Evolutionary conservation across 495 filamentous ascomycete species (phyloP).

Genomic region (Xylaria intraflava): DNA sequence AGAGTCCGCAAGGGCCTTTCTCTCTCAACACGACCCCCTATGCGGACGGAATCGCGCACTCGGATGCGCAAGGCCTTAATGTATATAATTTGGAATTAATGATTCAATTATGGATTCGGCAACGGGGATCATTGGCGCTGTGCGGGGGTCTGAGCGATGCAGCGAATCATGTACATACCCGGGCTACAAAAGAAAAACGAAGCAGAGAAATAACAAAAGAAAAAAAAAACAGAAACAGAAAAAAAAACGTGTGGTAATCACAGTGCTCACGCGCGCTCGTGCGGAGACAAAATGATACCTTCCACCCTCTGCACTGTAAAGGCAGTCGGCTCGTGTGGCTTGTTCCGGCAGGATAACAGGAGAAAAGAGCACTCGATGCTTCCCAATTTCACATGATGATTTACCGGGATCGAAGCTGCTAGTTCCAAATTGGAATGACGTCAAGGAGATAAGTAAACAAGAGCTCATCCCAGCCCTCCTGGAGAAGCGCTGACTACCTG

Average conservation of each 20-base stretch:
- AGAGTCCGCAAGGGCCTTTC: too few species aligned
- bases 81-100: background rate
- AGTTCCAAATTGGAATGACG: constrained; percentile 10
- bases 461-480: too few species aligned
- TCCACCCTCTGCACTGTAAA: too few species aligned
- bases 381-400: constrained; percentile 4
- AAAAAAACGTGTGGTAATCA: background rate
- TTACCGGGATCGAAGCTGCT: constrained; percentile 7
- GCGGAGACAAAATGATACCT: background rate
- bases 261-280: background rate
- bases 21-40: background rate
- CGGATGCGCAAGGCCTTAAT: background rate
- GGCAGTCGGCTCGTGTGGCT: too few species aligned
- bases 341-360: too few species aligned
- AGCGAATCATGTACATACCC: constrained; percentile 3
- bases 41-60: background rate
- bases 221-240: background rate
- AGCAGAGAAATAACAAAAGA: background rate
- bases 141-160: background rate
- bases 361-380: background rate
- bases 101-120: too few species aligned
- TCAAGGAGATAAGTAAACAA: constrained; percentile 9
- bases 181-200: too few species aligned
- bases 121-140: background rate
- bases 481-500: too few species aligned